A percentile compares a stretch with the other conserved stretches of the same genome.
These are phyloP conservation scores for Ganoderma boninense DNA, from an alignment of 1,284 basidiomycete genomes.

Conservation along the genomic window DNA sequence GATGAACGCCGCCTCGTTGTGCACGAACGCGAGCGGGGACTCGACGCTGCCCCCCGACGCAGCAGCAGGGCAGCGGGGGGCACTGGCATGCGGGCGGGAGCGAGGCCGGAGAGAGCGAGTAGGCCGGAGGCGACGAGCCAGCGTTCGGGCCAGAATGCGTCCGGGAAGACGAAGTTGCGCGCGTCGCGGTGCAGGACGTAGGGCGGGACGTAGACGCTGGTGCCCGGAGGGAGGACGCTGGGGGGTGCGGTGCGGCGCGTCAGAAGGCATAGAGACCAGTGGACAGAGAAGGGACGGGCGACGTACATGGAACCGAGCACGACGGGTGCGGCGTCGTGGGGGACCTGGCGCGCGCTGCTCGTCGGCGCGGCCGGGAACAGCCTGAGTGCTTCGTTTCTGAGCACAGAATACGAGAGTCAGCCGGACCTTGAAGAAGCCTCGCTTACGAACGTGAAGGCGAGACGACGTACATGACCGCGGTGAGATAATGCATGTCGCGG, in stretches of 20 bases:
- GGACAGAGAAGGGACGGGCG: not conserved
- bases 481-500: constrained; percentile 38
- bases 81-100: no score
- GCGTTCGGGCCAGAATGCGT: constrained; percentile 18
- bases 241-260: not conserved
- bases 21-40: constrained; percentile 28
- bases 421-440: no score
- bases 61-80: no score
- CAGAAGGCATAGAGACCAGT: not conserved
- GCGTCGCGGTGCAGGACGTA: constrained; percentile 12
- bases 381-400: constrained; percentile 65
- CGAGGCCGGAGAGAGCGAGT: not conserved
- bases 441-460: no score
- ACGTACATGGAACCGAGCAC: constrained; percentile 35
- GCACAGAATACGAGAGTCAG: constrained; percentile 7
- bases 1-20: constrained; percentile 37
- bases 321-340: constrained; percentile 16
- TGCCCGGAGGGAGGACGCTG: constrained; percentile 6
- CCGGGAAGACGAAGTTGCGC: constrained; percentile 13
- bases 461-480: constrained; percentile 39
- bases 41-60: no score
- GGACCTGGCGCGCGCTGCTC: constrained; percentile 43
- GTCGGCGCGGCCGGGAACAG: constrained; percentile 59
- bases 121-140: constrained; percentile 12
- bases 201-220: not conserved